Evolutionary conservation across 257 asterid genomes (phyloP).

Genomic region (Nicotiana noctiflora): DNA sequence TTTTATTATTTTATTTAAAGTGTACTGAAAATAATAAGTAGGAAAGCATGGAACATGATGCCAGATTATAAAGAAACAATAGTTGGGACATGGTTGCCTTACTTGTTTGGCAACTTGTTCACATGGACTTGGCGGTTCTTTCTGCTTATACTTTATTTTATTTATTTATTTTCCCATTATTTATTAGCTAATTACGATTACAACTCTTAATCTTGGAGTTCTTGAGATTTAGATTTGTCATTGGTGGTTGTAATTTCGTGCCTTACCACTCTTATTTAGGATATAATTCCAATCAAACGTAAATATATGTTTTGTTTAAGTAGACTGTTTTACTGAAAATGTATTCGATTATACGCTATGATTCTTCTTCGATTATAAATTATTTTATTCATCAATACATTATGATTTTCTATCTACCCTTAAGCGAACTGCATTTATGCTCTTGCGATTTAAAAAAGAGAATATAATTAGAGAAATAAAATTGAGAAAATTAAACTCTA

Average conservation of each 20-base stretch:
- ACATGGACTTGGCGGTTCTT: background rate
- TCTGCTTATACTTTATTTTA: background rate
- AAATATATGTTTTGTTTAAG: background rate
- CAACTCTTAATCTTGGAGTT: background rate
- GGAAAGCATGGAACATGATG: background rate
- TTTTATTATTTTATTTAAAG: background rate
- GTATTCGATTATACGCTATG: background rate
- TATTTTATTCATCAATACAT: background rate
- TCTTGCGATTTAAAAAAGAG: no score
- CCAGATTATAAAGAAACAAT: background rate
- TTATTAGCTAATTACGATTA: background rate
- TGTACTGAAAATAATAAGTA: background rate
- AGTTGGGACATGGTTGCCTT: conserved; percentile 11
- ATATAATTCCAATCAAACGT: background rate
- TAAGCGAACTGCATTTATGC: background rate
- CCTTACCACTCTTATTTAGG: background rate
- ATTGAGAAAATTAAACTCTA: background rate
- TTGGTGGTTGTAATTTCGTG: background rate
- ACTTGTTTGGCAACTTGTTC: conserved; percentile 9
- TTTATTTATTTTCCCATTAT: background rate
- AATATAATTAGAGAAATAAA: background rate
- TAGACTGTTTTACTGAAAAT: background rate
- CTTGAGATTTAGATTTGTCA: background rate
- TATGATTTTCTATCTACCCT: background rate
- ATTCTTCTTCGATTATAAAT: background rate